Evolutionary conservation across 768 basidiomycete species (phyloP), one percentile per base, ranked within the genome.

Genomic region (Hygrocybe coccinea): DNA sequence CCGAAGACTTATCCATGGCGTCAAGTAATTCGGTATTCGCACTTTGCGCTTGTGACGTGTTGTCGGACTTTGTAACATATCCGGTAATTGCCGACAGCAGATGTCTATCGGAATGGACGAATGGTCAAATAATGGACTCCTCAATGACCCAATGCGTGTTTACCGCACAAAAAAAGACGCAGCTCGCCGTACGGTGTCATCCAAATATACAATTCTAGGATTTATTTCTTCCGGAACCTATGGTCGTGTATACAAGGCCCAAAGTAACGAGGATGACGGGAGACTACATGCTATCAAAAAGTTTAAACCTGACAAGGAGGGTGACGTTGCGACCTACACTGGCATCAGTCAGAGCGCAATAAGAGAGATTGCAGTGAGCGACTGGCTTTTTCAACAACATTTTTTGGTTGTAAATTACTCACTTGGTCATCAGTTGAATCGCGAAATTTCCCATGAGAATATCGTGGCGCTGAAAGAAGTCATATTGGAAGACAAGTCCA

Each of bases 281-380:
- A 77, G 74, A 59, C 79, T 95, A 46, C 88, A 94, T 62, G 97
- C 97, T 5, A 98, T 99, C 75, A 99, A 99, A 78, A 99, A 98
- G 71, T 98, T 98, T 78, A 99, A 99, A 67, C 97, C 95, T 0
- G 97, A 99, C 79, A 98, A 98, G 71, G 97, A 99, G 74, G 95
- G 95, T 19, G 97, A 98, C 66, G 85, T 94, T 1, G 74, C 88
- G 50, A 93, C 93, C 0, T 99, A 98, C 69, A 97, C 95, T 9
- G 97, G 95, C 2, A 93, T 99, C 63, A 95, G 91, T 68, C 97
- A 99, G 74, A 95, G 92, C 71, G 97, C 95, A 3, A 91, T 93
- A 62, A 79, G 97, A 56, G 97, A 99, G 71, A 98, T 98, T 60
- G 91, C 95, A 52, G 94, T 94, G 60, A 62, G 89, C 75, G 39